Conservation (phyloP, 1,284 basidiomycete genomes). For the Schizopora paradoxa region DNA sequence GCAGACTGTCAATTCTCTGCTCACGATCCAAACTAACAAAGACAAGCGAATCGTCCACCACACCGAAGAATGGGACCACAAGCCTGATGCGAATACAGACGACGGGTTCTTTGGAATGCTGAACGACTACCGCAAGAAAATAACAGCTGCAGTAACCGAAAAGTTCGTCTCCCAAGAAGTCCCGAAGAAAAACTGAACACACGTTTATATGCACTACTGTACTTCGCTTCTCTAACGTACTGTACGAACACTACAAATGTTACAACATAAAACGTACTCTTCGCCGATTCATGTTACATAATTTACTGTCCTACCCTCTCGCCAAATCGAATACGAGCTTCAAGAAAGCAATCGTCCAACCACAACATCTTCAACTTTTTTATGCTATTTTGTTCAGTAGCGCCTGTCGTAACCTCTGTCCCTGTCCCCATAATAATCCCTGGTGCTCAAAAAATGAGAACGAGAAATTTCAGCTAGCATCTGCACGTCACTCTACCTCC, state of each 20-base stretch:
- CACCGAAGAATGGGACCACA: conserved; percentile 46
- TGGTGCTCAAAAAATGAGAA: conserved; percentile 6
- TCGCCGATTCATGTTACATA: no score
- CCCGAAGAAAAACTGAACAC: conserved; percentile 4
- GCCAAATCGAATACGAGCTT: not conserved
- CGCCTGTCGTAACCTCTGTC: conserved; percentile 39
- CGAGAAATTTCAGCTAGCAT: not conserved
- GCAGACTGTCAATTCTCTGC: conserved; percentile 41
- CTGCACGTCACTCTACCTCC: conserved; percentile 26
- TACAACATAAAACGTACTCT: no score
- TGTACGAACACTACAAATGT: no score
- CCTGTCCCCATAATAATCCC: conserved; percentile 25
- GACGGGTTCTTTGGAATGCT: conserved; percentile 45
- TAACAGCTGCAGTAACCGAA: conserved; percentile 36
- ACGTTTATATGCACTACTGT: no score
- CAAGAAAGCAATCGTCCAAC: no score
- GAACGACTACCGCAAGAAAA: conserved; percentile 43
- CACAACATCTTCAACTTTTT: not conserved
- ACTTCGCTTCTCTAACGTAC: no score
- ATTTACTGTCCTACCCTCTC: no score
- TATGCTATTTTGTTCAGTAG: conserved; percentile 2
- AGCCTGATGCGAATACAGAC: conserved; percentile 34
- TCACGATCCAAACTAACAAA: conserved; percentile 40
- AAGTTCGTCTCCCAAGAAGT: conserved; percentile 27
- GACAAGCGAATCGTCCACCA: conserved; percentile 36